These are phyloP conservation scores for Vaccinium corymbosum DNA, from an alignment of 148 eudicot species.

Conservation along the genomic window DNA sequence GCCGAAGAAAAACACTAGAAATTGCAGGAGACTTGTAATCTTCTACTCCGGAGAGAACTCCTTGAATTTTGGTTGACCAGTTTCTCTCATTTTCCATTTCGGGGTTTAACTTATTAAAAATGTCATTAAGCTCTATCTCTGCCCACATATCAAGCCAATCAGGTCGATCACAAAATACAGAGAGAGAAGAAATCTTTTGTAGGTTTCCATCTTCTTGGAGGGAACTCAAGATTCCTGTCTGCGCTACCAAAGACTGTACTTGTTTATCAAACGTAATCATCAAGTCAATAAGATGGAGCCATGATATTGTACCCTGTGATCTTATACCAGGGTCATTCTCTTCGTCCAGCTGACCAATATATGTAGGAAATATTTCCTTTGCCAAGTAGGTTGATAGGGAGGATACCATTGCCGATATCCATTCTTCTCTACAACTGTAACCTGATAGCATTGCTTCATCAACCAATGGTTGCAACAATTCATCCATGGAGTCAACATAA, in stretches of 20 bases:
- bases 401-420: conserved; percentile 83
- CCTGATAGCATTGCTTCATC: conserved; percentile 95
- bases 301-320: conserved; percentile 55
- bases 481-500: conserved; percentile 86
- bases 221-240: conserved; percentile 53
- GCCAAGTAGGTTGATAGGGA: conserved; percentile 81
- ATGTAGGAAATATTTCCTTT: conserved; percentile 70
- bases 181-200: conserved; percentile 63
- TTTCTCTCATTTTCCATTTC: conserved; percentile 66
- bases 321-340: conserved; percentile 42
- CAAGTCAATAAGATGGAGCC: conserved; percentile 83
- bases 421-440: conserved; percentile 95
- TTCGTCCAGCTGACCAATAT: conserved; percentile 55
- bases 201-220: conserved; percentile 57
- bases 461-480: conserved; percentile 83
- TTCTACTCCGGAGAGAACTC: conserved; percentile 49
- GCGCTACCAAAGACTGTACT: conserved; percentile 52
- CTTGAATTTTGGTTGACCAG: conserved; percentile 53
- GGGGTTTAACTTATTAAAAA: conserved; percentile 49
- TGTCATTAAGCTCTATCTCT: conserved; percentile 65
- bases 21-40: conserved; percentile 66
- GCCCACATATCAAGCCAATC: conserved; percentile 97
- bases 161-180: conserved; percentile 87
- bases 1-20: conserved; percentile 48
- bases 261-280: conserved; percentile 88